Conservation (phyloP, 2,329 filamentous ascomycete species). For the Nothophoma quercina region DNA sequence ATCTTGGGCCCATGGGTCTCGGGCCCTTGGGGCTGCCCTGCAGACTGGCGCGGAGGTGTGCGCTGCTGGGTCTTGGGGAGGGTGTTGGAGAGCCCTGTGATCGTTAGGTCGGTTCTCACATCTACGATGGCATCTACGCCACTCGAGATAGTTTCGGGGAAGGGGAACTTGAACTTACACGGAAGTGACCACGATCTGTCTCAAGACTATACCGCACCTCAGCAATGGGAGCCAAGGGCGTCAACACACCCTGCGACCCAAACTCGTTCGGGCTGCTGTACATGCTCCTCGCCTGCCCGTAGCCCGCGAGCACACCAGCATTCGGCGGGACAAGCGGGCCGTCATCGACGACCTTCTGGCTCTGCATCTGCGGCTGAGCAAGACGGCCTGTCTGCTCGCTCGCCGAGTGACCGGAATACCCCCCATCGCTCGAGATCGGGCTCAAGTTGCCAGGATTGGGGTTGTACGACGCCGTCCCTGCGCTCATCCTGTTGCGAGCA, state of each 20-base stretch:
- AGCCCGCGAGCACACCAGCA: constrained; percentile 51
- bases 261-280: constrained; percentile 48
- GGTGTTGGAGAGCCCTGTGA: constrained; percentile 43
- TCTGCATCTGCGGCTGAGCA: constrained; percentile 62
- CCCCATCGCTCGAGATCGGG: constrained; percentile 49
- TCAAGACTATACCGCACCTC: constrained; percentile 60
- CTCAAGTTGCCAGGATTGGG: constrained; percentile 44
- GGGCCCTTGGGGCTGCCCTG: constrained; percentile 58
- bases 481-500: constrained; percentile 50
- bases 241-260: constrained; percentile 47
- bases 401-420: constrained; percentile 49
- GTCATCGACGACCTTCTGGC: constrained; percentile 63
- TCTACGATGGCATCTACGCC: too few species aligned
- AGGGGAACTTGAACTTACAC: constrained; percentile 26
- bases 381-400: constrained; percentile 51
- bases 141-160: background rate
- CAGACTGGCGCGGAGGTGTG: constrained; percentile 37
- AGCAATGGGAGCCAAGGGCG: constrained; percentile 58
- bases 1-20: constrained; percentile 56
- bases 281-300: constrained; percentile 50
- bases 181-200: constrained; percentile 49
- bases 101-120: too few species aligned
- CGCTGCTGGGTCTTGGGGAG: constrained; percentile 39
- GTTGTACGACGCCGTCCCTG: constrained; percentile 35
- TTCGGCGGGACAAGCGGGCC: constrained; percentile 66